phyloP scores from a whole-genome alignment of 148 eudicot species.

The Amaranthus hypochondriacus region DNA sequence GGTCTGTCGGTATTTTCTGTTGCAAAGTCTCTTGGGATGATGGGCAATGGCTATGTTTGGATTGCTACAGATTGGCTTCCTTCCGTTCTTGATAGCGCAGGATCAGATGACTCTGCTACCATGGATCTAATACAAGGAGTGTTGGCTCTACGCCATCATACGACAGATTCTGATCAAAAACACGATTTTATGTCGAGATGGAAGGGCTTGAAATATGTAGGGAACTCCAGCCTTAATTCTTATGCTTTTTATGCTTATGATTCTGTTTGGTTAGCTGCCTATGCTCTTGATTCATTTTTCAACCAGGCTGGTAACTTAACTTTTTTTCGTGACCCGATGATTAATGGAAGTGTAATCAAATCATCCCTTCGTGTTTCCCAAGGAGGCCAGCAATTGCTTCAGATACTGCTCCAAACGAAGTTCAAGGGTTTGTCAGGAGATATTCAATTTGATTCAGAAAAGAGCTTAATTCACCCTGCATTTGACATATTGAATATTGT shows the following conservation, averaged over 20 bases:
- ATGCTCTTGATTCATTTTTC: constrained; percentile 60
- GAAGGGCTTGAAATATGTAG: constrained; percentile 43
- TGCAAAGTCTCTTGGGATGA: constrained; percentile 72
- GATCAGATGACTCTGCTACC: constrained; percentile 26
- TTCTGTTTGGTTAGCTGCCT: constrained; percentile 76
- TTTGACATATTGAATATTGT: constrained; percentile 63
- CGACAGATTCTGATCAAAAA: constrained; percentile 54
- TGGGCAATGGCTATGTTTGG: constrained; percentile 77
- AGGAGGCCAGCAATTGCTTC: constrained; percentile 55
- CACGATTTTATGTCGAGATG: constrained; percentile 40
- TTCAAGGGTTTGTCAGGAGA: constrained; percentile 62
- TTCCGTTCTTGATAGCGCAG: constrained; percentile 52
- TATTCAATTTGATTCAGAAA: constrained; percentile 52
- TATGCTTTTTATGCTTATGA: constrained; percentile 88
- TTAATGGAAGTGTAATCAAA: constrained; percentile 43
- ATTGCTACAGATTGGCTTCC: constrained; percentile 93
- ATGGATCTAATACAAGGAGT: constrained; percentile 68
- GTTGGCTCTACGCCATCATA: constrained; percentile 66
- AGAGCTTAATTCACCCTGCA: constrained; percentile 56
- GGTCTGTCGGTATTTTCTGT: constrained; percentile 54
- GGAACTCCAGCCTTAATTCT: constrained; percentile 47
- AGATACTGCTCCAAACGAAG: constrained; percentile 37
- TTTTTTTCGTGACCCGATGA: constrained; percentile 53
- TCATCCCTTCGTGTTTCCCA: constrained; percentile 50
- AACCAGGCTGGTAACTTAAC: constrained; percentile 47